phyloP scores from a whole-genome alignment of 345 rosid species.

The Triadica sebifera region DNA sequence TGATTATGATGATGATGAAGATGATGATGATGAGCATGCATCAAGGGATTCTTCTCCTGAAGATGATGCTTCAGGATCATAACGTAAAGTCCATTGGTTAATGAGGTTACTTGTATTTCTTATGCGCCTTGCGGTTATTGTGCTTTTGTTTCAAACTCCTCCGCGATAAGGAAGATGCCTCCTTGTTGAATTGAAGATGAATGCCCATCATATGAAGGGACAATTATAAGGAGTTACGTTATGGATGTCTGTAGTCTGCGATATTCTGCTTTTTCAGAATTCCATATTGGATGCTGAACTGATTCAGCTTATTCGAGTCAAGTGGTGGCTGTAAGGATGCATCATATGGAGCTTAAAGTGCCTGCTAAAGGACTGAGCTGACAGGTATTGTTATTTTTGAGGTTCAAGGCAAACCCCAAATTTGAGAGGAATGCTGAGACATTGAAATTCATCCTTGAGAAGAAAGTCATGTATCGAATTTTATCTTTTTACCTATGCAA shows the following conservation, averaged over 20 bases:
- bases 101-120: neutral
- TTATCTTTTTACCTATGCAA: neutral
- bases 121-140: neutral
- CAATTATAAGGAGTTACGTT: neutral
- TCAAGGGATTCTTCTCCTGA: conserved; percentile 63
- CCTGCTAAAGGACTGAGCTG: neutral
- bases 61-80: conserved; percentile 48
- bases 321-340: neutral
- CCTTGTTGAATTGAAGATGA: neutral
- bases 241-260: neutral
- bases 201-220: neutral
- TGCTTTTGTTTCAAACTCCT: neutral
- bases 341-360: neutral
- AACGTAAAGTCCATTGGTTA: conserved; percentile 8
- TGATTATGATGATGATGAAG: conserved; percentile 75
- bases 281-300: neutral
- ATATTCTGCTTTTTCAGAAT: neutral
- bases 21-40: conserved; percentile 65
- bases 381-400: neutral
- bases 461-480: neutral
- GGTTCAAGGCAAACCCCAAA: neutral
- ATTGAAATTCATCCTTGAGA: neutral
- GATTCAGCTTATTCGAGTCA: neutral
- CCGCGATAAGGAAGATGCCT: neutral
- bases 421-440: neutral